Base-by-base conservation (phyloP, 106 monocot genomes). In the Hemerocallis citrina region DNA sequence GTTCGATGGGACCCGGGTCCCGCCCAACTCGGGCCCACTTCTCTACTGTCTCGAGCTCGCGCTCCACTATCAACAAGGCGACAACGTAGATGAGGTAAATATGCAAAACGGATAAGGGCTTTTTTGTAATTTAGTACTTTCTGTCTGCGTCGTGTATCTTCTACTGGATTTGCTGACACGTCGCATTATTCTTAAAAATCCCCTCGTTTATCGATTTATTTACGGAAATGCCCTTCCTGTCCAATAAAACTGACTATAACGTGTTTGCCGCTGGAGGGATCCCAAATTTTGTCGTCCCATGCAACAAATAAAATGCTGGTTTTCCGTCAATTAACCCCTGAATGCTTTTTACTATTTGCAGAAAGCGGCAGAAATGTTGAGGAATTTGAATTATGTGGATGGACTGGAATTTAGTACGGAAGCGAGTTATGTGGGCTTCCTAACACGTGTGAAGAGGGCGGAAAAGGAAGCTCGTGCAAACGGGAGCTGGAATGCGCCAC, bases 41-140 rank as follows among this genome's bases (percentile, higher is more conserved):
- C 81, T 96, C 34, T 90, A 91, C 81, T 96, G 96, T 57, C 90
- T 96, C 27, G 96, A 96, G 76, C 36, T 87, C 68, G 87, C 70
- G 3, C 70, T 91, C 61, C 79, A 89, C 77, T 79, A 69, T 70
- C 13, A 59, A 31, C 35, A 56, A 64, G 47, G 23, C 28, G 82
- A 68, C 68, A 38, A 17, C 36, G 68, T 84, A 21, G 83, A 86
- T 32, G 61, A 85, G 89, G 89, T 92, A 88, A 75, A 4, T 72
- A 36, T 20, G 8, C 17, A 11, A 5, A 63, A 55, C 34, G 37
- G 1, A 21, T 9, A 64, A 13, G 66, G 50, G 37, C 29, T 19
- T 42, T 57, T 30, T 29, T 22, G 33, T 9, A 34, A 39, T 29
- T 52, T 13, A 15, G 15, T 14, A 52, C 58, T 24, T 29, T 48